Evolutionary conservation across 306 rosid genomes (phyloP).

Genomic region (Quercus suber): DNA sequence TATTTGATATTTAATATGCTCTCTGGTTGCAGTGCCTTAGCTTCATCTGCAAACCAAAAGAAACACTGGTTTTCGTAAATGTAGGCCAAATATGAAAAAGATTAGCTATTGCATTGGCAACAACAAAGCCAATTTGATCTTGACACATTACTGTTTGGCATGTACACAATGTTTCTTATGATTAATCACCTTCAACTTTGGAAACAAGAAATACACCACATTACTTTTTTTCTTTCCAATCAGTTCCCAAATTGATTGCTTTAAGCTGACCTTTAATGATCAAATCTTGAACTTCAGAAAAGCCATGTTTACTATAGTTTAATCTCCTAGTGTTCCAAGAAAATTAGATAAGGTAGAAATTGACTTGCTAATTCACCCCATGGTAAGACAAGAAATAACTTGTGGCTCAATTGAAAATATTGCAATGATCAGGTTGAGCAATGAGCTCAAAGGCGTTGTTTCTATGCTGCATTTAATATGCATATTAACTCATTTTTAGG

Average conservation of each 20-base stretch:
- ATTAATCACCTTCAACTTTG: background rate
- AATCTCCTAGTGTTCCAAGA: background rate
- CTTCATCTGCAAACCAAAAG: conserved; percentile 45
- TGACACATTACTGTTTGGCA: background rate
- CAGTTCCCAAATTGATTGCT: background rate
- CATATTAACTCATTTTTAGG: background rate
- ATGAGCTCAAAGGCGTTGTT: background rate
- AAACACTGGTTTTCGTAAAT: background rate
- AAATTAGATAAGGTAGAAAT: background rate
- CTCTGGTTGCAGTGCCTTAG: conserved; percentile 42
- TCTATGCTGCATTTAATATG: background rate
- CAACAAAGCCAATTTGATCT: background rate
- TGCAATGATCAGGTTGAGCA: background rate
- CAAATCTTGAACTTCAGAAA: background rate
- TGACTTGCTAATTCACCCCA: background rate
- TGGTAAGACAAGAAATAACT: background rate
- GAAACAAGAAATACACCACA: background rate
- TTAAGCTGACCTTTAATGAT: background rate
- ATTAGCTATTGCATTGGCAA: background rate
- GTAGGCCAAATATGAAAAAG: background rate
- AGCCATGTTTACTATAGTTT: background rate
- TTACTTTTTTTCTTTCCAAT: background rate
- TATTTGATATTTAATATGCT: conserved; percentile 81
- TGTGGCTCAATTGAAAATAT: background rate
- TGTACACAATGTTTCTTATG: background rate